Evolutionary conservation across 371 early-diverging fungal genomes (phyloP).

Genomic region (Rhizopus arrhizus): DNA sequence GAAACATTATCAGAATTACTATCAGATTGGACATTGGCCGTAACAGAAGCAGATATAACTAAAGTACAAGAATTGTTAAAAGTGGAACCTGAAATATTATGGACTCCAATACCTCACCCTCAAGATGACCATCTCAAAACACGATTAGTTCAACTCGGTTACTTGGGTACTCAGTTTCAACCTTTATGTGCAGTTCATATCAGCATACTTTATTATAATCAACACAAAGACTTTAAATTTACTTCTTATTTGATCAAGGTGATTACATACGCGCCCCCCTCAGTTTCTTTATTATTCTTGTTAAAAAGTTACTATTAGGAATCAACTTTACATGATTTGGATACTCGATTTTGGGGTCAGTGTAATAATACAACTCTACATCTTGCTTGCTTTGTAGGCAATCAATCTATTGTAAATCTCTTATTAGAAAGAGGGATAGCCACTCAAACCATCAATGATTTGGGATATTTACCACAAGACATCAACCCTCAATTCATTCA

Average conservation of each 20-base stretch:
- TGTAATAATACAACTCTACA: constrained; percentile 33
- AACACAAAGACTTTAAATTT: constrained; percentile 8
- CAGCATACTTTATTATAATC: constrained; percentile 13
- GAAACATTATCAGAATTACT: constrained; percentile 16
- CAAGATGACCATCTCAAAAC: constrained; percentile 23
- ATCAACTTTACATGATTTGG: constrained; percentile 33
- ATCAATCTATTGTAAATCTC: constrained; percentile 4
- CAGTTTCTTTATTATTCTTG: neutral
- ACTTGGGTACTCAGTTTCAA: constrained; percentile 29
- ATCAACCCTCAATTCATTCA: constrained; percentile 2
- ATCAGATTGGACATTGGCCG: constrained; percentile 41
- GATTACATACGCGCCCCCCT: neutral
- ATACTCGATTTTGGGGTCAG: constrained; percentile 37
- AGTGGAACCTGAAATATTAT: constrained; percentile 36
- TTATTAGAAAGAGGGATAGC: constrained; percentile 29
- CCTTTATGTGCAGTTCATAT: constrained; percentile 32
- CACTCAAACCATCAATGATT: constrained; percentile 19
- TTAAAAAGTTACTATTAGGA: constrained; percentile 14
- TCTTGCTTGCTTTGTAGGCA: constrained; percentile 27
- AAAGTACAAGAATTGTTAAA: constrained; percentile 21
- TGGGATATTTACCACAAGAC: constrained; percentile 30
- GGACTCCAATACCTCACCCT: constrained; percentile 31
- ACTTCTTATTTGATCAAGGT: constrained; percentile 34
- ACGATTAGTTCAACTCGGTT: constrained; percentile 17
- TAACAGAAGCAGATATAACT: constrained; percentile 29